Evolutionary conservation across 345 rosid species (phyloP).

Genomic region (Ricinus communis): DNA sequence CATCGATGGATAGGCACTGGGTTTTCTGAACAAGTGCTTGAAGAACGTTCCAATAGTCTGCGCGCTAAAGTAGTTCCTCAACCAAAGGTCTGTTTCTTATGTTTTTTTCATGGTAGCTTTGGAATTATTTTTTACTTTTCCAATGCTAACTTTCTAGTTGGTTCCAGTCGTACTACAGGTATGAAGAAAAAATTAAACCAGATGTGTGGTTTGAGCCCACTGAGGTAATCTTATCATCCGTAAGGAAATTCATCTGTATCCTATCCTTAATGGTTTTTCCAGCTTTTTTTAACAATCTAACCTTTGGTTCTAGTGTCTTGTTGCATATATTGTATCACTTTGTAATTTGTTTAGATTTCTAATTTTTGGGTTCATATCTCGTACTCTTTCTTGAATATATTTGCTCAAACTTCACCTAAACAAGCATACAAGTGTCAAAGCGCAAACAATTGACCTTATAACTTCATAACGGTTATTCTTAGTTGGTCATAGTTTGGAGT

Average conservation of each 20-base stretch:
- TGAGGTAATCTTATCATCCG: conserved; percentile 54
- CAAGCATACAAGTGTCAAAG: too few species aligned
- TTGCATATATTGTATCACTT: background rate
- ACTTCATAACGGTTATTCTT: too few species aligned
- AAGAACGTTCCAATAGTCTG: conserved; percentile 80
- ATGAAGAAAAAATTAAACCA: conserved; percentile 62
- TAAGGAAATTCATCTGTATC: background rate
- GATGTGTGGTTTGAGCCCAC: conserved; percentile 95
- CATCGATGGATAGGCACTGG: conserved; percentile 64
- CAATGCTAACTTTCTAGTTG: conserved; percentile 16
- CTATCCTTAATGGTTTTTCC: background rate
- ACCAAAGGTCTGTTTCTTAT: conserved; percentile 64
- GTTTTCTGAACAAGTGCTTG: conserved; percentile 79
- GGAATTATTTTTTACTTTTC: conserved; percentile 13
- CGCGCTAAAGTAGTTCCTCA: conserved; percentile 68
- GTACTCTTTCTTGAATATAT: background rate
- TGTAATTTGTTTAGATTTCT: background rate
- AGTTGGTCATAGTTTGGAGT: too few species aligned
- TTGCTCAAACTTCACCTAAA: background rate
- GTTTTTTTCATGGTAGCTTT: background rate
- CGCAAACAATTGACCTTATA: too few species aligned
- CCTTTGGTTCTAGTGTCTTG: background rate
- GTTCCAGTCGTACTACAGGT: conserved; percentile 73
- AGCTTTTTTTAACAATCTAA: background rate
- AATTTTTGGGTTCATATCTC: background rate